Evolutionary conservation across 441 rosid species (phyloP), one percentile per base, ranked within the genome.

Genomic region (Manihot esculenta): DNA sequence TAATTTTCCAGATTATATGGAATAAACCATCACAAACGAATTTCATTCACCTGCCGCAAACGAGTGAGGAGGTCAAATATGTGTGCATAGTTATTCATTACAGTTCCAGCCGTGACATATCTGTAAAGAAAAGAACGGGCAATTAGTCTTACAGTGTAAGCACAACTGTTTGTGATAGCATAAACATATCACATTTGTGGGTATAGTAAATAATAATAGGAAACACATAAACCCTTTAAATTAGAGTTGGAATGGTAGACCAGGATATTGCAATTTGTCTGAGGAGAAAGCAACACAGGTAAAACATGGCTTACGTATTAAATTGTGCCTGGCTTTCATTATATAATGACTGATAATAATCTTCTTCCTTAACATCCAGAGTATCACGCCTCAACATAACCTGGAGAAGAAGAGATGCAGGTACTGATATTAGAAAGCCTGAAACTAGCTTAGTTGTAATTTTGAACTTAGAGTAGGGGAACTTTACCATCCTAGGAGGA

Each of bases 51-150:
- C 96, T 89, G 98, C 69, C 99, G 93, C 88, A 95, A 75, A 65
- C 98, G 98, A 11, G 95, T 93, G 35, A 95, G 95, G 72, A 93
- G 98, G 73, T 87, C 98, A 82, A 95, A 93, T 77, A 95, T 93
- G 80, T 91, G 95, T 48, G 96, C 97, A 77, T 87, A 93, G 75
- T 95, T 95, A 81, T 88, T 89, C 97, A 89, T 84, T 69, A 95
- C 72, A 44, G 97, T 95, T 70, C 99, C 99, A 55, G 92, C 89
- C 69, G 82, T 77, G 53, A 87, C 82, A 82, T 91, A 95, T 67
- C 99, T 95, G 89, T 78, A 82, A 68, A 73, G 54, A 64, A 72
- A 74, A 72, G 49, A 38, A 30, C 42, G 23, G 44, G 30, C 27
- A 54, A 38, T 56, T 58, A 66, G 13, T 50, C 57, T 1, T 35